Base-by-base conservation (phyloP, 441 rosid species). In the Theobroma grandiflorum region DNA sequence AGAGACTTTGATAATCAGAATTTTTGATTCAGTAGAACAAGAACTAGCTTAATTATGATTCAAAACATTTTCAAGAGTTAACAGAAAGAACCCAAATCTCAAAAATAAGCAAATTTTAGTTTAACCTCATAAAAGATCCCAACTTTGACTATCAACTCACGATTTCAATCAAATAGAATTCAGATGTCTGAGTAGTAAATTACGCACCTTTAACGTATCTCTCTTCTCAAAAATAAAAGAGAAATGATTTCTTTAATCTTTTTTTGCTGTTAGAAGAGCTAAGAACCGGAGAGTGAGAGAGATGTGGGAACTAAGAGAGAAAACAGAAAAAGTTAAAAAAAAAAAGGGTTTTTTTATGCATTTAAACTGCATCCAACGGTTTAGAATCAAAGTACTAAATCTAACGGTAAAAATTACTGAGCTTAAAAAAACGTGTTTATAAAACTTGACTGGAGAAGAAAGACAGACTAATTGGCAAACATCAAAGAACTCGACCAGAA, bases 1-100 rank as follows among this genome's bases (percentile, higher is more conserved):
- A 18, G 47, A 53, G 33, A 33, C 22, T 6, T 18, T 50, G 2
- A 8, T 4, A 71, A 4, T 18, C 26, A n/a, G 31, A 72, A n/a
- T 3, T 35, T 52, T 72, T 9, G 18, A 72, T 72, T 10, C 49
- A 37, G 33, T 53, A 53, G 49, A 53, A 37, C 3, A 53, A 55
- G 33, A 57, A 55, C 55, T 55, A 73, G 65, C 65, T 47, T 57
- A 55, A 55, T 38, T 37, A 59, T 37, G 37, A 73, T 73, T 38
- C 49, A n/a, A 35, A 72, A 20, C 7, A n/a, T 11, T 57, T 20
- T 20, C 57, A 73, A 38, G 35, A 55, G 18, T 6, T 12, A 3
- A 38, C 1, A 20, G 40, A 74, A 35, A 12, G 64, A 73, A 57
- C 31, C 50, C 77, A 12, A 43, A 73, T 73, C 77, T 73, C 12